Percentiles rank a stretch among this genome's conserved stretches.
These are phyloP conservation scores for Microstegium vimineum DNA, from an alignment of 176 grass and related monocot genomes.

Conservation along the genomic window DNA sequence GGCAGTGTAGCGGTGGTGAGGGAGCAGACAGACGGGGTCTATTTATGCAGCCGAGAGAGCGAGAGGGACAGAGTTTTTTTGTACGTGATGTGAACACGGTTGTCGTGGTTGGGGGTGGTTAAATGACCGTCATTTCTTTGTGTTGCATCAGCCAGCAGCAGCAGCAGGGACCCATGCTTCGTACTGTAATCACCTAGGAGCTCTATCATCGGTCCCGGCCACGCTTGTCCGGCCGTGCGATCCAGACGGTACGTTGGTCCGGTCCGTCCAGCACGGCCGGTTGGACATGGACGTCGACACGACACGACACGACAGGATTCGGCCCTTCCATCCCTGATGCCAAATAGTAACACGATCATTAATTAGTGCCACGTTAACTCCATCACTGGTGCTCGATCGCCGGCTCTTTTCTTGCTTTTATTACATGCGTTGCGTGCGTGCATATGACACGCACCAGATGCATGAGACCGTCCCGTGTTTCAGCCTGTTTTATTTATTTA, in stretches of 20 bases:
- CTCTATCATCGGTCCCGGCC: not conserved
- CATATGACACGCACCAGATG: no score
- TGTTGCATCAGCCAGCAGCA: no score
- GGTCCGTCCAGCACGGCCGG: conserved; percentile 2
- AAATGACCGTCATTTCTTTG: no score
- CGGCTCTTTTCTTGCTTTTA: no score
- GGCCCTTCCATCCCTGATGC: not conserved
- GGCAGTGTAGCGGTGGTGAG: no score
- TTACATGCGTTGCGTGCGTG: no score
- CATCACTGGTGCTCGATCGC: no score
- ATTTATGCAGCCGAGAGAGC: conserved; percentile 6
- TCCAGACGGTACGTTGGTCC: not conserved
- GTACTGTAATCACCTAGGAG: no score
- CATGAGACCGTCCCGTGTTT: no score
- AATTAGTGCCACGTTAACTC: not conserved
- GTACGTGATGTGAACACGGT: conserved; percentile 16
- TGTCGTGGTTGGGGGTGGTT: not conserved
- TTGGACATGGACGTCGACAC: not conserved
- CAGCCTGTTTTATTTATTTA: no score
- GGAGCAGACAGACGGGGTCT: not conserved
- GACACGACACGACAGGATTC: not conserved
- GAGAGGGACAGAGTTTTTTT: not conserved
- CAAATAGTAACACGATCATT: not conserved
- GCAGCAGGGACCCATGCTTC: no score
- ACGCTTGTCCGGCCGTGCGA: not conserved